A percentile compares a stretch with the other conserved stretches of the same genome.
phyloP scores from a whole-genome alignment of 805 yeast genomes.

The Kodamaea sagamina region DNA sequence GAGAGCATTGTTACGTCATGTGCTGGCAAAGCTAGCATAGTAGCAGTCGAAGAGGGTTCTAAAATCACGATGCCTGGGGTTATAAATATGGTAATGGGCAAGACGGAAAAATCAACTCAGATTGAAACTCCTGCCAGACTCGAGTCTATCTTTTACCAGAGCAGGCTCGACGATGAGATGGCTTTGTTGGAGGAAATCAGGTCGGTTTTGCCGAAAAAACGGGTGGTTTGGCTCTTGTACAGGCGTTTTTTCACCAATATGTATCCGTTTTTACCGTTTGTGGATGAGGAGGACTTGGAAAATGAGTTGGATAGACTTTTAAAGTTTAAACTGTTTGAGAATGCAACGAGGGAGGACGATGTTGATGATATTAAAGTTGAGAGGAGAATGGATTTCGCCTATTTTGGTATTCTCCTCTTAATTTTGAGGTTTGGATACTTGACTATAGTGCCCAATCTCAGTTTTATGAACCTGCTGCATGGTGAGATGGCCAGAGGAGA shows the following conservation, averaged over 20 bases:
- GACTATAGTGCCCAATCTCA: conserved; percentile 23
- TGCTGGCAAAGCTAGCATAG: background rate
- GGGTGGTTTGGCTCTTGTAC: conserved; percentile 28
- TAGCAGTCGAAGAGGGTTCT: background rate
- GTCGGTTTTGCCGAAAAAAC: conserved; percentile 25
- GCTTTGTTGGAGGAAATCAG: conserved; percentile 22
- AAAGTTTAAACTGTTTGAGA: conserved; percentile 16
- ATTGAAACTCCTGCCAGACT: conserved; percentile 9
- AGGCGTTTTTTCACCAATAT: conserved; percentile 29
- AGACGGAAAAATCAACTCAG: background rate
- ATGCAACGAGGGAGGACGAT: conserved; percentile 12
- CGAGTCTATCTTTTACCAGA: conserved; percentile 23
- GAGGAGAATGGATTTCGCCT: conserved; percentile 21
- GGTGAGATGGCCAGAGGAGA: background rate
- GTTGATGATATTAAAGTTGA: conserved; percentile 16
- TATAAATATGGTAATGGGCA: background rate
- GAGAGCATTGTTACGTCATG: background rate
- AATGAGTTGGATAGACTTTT: conserved; percentile 21
- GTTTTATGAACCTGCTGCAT: conserved; percentile 8
- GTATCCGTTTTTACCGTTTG: conserved; percentile 29
- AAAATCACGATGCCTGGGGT: background rate
- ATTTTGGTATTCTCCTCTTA: conserved; percentile 23
- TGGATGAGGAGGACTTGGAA: conserved; percentile 30
- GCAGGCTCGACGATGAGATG: conserved; percentile 21
- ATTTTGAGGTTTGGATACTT: conserved; percentile 25